phyloP scores from a whole-genome alignment of 306 rosid genomes.

The Castanopsis chinensis region DNA sequence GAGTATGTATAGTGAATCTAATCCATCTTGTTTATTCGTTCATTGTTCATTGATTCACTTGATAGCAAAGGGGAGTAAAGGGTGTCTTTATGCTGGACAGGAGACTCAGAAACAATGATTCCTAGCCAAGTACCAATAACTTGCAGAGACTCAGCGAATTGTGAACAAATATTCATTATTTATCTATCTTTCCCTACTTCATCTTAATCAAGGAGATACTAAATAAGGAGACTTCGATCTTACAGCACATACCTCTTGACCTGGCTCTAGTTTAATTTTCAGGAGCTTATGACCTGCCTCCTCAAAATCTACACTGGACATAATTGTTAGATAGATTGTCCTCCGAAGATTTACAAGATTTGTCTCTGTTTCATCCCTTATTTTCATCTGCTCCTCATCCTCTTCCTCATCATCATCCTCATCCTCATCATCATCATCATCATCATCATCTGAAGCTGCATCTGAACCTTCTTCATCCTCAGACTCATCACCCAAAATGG shows the following conservation, averaged over 20 bases:
- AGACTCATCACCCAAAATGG: constrained; percentile 69
- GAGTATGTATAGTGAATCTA: neutral
- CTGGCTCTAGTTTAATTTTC: constrained; percentile 94
- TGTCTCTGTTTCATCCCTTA: constrained; percentile 89
- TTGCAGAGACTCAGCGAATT: neutral
- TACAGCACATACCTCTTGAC: constrained; percentile 76
- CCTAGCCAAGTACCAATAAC: neutral
- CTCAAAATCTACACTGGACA: constrained; percentile 98
- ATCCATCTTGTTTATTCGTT: neutral
- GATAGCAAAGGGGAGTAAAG: neutral
- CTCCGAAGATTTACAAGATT: constrained; percentile 88
- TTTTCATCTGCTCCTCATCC: constrained; percentile 70
- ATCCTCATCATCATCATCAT: constrained; percentile 22
- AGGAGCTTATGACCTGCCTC: constrained; percentile 97
- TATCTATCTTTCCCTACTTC: neutral
- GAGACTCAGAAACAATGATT: too few species aligned
- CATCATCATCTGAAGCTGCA: constrained; percentile 49
- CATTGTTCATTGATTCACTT: neutral
- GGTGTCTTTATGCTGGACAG: neutral
- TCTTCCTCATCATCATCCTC: constrained; percentile 65
- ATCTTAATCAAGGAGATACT: neutral
- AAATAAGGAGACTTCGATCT: constrained; percentile 5
- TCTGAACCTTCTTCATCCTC: constrained; percentile 65
- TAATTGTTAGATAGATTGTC: constrained; percentile 86
- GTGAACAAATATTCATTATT: neutral